These are phyloP conservation scores for Fusarium liriodendri DNA, from an alignment of 2,329 filamentous ascomycete genomes.

Conservation along the genomic window DNA sequence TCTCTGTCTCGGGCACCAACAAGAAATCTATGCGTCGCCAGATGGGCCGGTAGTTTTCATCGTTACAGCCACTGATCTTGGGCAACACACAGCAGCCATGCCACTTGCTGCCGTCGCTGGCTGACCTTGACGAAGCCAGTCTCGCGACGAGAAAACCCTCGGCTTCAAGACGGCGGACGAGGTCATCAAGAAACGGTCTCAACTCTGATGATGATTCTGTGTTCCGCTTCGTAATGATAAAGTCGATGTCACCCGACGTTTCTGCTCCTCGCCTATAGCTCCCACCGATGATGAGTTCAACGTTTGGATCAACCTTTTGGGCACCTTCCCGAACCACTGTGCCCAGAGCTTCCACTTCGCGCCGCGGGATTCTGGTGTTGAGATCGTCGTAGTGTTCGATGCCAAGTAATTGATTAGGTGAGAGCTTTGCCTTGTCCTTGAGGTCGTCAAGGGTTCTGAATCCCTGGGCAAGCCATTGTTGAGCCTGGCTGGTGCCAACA, in stretches of 20 bases:
- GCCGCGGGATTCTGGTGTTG: constrained; percentile 79
- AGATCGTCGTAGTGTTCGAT: constrained; percentile 86
- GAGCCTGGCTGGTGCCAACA: constrained; percentile 76
- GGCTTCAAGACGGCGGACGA: constrained; percentile 71
- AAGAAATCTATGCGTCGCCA: constrained; percentile 91
- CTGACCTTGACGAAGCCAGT: constrained; percentile 67
- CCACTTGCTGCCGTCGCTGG: constrained; percentile 80
- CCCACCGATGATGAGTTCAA: constrained; percentile 81
- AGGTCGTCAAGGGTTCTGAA: constrained; percentile 81
- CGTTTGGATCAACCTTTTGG: constrained; percentile 67
- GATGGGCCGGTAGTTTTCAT: constrained; percentile 52
- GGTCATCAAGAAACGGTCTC: constrained; percentile 67
- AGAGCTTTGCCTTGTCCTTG: constrained; percentile 69
- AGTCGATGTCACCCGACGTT: constrained; percentile 84
- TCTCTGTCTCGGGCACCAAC: constrained; percentile 81
- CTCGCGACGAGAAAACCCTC: constrained; percentile 75
- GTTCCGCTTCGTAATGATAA: constrained; percentile 79
- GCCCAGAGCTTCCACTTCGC: constrained; percentile 78
- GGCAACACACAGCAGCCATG: constrained; percentile 85
- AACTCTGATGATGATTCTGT: constrained; percentile 68
- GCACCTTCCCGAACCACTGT: constrained; percentile 71
- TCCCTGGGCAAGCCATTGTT: constrained; percentile 81
- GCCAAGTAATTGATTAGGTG: constrained; percentile 77
- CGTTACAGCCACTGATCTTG: constrained; percentile 46
- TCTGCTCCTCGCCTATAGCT: constrained; percentile 85